Base-by-base conservation (phyloP, 768 basidiomycete genomes). In the Kwoniella mangroviensis region DNA sequence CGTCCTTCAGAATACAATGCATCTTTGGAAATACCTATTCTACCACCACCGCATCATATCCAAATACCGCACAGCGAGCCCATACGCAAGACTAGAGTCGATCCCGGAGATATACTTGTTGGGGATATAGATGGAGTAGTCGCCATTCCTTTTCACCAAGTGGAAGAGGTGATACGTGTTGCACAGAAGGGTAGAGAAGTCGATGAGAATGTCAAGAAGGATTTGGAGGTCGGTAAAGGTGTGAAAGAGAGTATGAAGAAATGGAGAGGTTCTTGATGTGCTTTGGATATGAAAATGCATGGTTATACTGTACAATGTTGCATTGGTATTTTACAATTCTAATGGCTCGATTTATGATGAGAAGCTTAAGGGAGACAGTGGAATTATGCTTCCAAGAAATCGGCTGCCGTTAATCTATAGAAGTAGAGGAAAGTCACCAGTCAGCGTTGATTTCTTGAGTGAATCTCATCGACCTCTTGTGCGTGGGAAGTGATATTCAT, bases 61-160 rank as follows among this genome's bases (percentile, higher is more conserved):
- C 45, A 28, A 28, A 13, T 43, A 26, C 26, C 40, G 15, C 26
- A 15, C 21, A 41, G 0, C 45, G 24, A 28, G 40, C 19, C 13
- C 42, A 60, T 22, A n/a, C 56, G 5, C 41, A 2, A 71, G 87
- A 86, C 89, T 12, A 86, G 76, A 2, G 86, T 96, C 6, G 79
- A 87, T 19, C 90, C 94, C 2, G 91, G 90, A 2, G 94, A 95
- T 81, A 88, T 90, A 86, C 87, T 96, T 58, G 81, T 94, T n/a
- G 93, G 89, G 26, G 94, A 97, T 81, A 87, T 89, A 67, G 92
- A 97, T 79, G 94, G 95, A 1, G 92, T 95, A 1, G 92, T 98
- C 2, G 92, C 89, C 75, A 87, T 96, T 28, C 90, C 92, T 2
- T 83, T 80, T 42, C 84, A 82, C 3, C 72, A 89, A 56, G 86